A percentile compares a stretch with the other conserved stretches of the same genome.
These are phyloP conservation scores for Saksenaea vasiformis DNA, from an alignment of 371 early-diverging fungal genomes.

Conservation along the genomic window DNA sequence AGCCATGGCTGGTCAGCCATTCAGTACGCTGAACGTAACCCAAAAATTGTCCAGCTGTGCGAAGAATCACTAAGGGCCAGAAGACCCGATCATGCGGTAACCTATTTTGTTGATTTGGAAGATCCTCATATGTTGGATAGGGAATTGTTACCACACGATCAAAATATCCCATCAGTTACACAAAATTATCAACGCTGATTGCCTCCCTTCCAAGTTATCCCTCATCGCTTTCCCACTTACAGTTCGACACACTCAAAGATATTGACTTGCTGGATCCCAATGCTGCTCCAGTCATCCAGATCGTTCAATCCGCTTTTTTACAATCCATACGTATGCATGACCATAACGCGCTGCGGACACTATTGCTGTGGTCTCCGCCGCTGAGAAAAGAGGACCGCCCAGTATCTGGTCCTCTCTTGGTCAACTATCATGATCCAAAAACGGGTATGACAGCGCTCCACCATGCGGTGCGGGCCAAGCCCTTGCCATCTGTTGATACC, in stretches of 20 bases:
- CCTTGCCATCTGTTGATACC: slow-evolving; percentile 60
- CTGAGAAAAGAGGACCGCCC: slow-evolving; percentile 25
- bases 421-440: slow-evolving; percentile 64
- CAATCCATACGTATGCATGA: slow-evolving; percentile 67
- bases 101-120: slow-evolving; percentile 13
- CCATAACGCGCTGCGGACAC: slow-evolving; percentile 52
- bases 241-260: slow-evolving; percentile 38
- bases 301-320: slow-evolving; percentile 51
- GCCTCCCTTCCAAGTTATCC: slow-evolving; percentile 46
- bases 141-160: not conserved
- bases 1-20: slow-evolving; percentile 75
- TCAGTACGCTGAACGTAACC: slow-evolving; percentile 65
- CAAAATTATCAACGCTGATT: slow-evolving; percentile 53
- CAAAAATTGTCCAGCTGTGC: slow-evolving; percentile 62
- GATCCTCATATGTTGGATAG: not conserved
- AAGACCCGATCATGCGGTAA: slow-evolving; percentile 53
- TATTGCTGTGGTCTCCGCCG: slow-evolving; percentile 52
- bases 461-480: slow-evolving; percentile 64
- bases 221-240: slow-evolving; percentile 48
- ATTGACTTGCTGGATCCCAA: slow-evolving; percentile 41
- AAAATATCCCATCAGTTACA: slow-evolving; percentile 51
- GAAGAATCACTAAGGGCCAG: slow-evolving; percentile 56
- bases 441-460: slow-evolving; percentile 69
- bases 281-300: slow-evolving; percentile 33
- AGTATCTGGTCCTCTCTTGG: slow-evolving; percentile 34